A percentile compares a stretch with the other conserved stretches of the same genome.
Conservation (phyloP, 2,329 filamentous ascomycete species). For the Trichocomaceae sp. region DNA sequence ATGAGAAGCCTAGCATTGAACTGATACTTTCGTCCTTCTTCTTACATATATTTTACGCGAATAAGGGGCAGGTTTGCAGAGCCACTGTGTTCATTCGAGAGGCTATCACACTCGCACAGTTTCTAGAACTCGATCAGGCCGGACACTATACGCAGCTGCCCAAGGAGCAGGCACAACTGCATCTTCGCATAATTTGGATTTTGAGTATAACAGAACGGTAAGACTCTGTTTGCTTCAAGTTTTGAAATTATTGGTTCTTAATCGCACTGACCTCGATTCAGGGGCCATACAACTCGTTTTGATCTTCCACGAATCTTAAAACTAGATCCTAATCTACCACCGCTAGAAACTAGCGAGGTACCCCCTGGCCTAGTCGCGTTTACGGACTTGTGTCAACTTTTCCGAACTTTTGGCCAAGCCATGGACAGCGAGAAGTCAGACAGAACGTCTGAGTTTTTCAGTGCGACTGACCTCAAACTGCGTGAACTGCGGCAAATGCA, state of each 20-base stretch:
- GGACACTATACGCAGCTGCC: constrained; percentile 9
- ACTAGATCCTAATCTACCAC: constrained; percentile 10
- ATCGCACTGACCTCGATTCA: neutral
- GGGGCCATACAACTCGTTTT: constrained; percentile 12
- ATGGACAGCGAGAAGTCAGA: constrained; percentile 10
- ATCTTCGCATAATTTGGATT: constrained; percentile 14
- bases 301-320: constrained; percentile 8
- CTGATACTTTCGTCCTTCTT: constrained; percentile 12
- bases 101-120: constrained; percentile 12
- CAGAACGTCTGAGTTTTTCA: constrained; percentile 10
- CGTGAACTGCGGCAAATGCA: constrained; percentile 9
- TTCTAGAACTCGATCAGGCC: constrained; percentile 9
- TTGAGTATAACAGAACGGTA: constrained; percentile 12
- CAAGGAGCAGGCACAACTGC: constrained; percentile 6
- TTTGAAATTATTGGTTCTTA: neutral
- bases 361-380: constrained; percentile 9
- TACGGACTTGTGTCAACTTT: constrained; percentile 12
- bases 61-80: constrained; percentile 11
- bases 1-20: constrained; percentile 8
- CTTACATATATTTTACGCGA: constrained; percentile 11
- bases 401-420: constrained; percentile 10
- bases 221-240: neutral
- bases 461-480: constrained; percentile 2
- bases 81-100: constrained; percentile 12
- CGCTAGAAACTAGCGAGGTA: constrained; percentile 9